Conservation (phyloP, 129 eudicot species). For the Arctium lappa region DNA sequence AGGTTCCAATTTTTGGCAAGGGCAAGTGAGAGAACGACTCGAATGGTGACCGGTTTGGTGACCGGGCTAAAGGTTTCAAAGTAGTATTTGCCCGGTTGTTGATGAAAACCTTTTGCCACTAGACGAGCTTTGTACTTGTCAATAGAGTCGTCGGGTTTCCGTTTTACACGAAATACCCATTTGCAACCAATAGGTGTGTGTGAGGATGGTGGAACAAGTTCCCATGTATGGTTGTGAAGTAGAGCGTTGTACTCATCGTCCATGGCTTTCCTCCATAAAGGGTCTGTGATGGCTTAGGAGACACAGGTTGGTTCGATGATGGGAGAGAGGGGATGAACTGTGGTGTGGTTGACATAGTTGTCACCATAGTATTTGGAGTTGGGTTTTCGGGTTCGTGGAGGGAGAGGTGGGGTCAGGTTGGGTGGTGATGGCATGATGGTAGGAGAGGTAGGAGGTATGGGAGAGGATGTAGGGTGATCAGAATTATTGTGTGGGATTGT, state of each 20-base stretch:
- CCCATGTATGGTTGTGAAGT: constrained; percentile 4
- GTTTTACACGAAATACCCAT: too few relatives aligned
- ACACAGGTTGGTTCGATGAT: not conserved
- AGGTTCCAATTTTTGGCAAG: not conserved
- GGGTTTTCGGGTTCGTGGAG: not conserved
- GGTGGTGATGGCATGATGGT: constrained; percentile 3
- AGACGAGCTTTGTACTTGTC: not conserved
- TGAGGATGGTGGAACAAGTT: not conserved
- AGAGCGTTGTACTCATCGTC: not conserved
- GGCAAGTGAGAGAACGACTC: not conserved
- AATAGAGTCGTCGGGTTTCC: not conserved
- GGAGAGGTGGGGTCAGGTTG: not conserved
- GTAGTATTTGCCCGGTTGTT: not conserved
- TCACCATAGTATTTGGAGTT: too few relatives aligned
- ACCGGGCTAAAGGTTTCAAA: constrained; percentile 7
- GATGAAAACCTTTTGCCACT: constrained; percentile 1
- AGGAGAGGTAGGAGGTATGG: not conserved
- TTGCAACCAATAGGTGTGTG: not conserved
- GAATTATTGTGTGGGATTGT: not conserved
- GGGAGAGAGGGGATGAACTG: not conserved
- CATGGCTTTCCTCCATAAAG: not conserved
- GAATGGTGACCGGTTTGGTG: constrained; percentile 8
- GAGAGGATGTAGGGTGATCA: not conserved
- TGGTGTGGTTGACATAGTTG: not conserved
- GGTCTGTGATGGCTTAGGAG: constrained; percentile 1